phyloP scores from a whole-genome alignment of 2,329 filamentous ascomycete genomes.

The Cladophialophora exuberans region DNA sequence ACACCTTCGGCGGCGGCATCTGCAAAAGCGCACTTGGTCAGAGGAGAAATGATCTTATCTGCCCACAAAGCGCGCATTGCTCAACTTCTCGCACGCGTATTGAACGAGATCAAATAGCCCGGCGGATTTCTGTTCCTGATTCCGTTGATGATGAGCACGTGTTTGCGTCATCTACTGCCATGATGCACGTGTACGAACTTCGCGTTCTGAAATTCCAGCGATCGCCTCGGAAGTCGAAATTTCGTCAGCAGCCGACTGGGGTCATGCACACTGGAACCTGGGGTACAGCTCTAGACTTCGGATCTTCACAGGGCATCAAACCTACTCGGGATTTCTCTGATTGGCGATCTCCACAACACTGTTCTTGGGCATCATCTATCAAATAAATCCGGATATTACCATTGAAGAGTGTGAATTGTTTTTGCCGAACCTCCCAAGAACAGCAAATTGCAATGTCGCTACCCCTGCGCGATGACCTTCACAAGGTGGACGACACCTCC shows the following conservation, averaged over 20 bases:
- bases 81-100: slow-evolving; percentile 17
- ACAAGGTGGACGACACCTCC: slow-evolving; percentile 36
- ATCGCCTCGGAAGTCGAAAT: not conserved
- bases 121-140: too few species aligned
- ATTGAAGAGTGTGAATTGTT: too few species aligned
- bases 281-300: not conserved
- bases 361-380: too few species aligned
- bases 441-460: not conserved
- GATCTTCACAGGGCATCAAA: too few species aligned
- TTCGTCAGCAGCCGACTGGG: not conserved
- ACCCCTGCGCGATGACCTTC: slow-evolving; percentile 23
- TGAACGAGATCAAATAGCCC: slow-evolving; percentile 15
- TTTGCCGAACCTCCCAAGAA: too few species aligned
- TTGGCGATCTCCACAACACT: too few species aligned
- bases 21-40: slow-evolving; percentile 9
- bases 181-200: too few species aligned
- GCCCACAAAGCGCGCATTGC: slow-evolving; percentile 21
- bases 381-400: too few species aligned
- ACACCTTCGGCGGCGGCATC: not conserved
- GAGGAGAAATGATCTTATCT: slow-evolving; percentile 20
- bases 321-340: too few species aligned
- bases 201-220: not conserved
- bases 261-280: not conserved
- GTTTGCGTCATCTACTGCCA: too few species aligned
- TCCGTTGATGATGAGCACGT: too few species aligned